These are phyloP conservation scores for Oryza officinalis DNA, from an alignment of 176 grass and related monocot genomes.

Conservation along the genomic window DNA sequence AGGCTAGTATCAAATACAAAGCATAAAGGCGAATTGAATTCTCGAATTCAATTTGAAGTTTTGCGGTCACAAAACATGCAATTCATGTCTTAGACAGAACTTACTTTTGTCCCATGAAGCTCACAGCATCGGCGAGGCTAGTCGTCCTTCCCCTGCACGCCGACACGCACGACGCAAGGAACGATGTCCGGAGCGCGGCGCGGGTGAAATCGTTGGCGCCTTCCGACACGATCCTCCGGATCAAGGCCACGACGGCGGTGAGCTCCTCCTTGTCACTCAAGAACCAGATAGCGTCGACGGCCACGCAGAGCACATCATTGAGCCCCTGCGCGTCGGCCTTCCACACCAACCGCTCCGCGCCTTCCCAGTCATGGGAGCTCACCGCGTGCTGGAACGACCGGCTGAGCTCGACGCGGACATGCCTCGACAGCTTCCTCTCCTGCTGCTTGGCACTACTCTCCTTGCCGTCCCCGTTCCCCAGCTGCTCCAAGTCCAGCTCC, in stretches of 20 bases:
- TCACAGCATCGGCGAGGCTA: slow-evolving; percentile 77
- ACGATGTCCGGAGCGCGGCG: slow-evolving; percentile 79
- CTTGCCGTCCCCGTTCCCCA: slow-evolving; percentile 38
- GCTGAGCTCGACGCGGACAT: slow-evolving; percentile 74
- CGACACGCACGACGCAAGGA: slow-evolving; percentile 89
- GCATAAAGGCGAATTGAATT: background rate
- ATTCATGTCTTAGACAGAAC: slow-evolving; percentile 24
- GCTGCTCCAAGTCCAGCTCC: slow-evolving; percentile 55
- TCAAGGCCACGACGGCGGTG: slow-evolving; percentile 59
- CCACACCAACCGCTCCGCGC: slow-evolving; percentile 54
- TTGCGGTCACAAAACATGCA: background rate
- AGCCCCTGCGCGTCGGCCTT: slow-evolving; percentile 71
- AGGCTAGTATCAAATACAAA: background rate
- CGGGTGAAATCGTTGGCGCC: slow-evolving; percentile 88
- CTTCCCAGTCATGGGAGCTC: slow-evolving; percentile 68
- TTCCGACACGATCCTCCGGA: slow-evolving; percentile 70
- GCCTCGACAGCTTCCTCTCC: slow-evolving; percentile 73
- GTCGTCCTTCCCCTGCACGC: slow-evolving; percentile 75
- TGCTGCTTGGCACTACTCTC: slow-evolving; percentile 49
- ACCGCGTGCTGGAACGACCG: slow-evolving; percentile 72
- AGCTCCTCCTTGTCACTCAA: slow-evolving; percentile 70
- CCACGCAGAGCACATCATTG: slow-evolving; percentile 85
- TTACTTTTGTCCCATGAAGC: slow-evolving; percentile 96
- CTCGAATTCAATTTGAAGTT: background rate
- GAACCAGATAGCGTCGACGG: slow-evolving; percentile 93